Base-by-base conservation (phyloP, 371 early-diverging fungal genomes). In the Mortierella sp. region DNA sequence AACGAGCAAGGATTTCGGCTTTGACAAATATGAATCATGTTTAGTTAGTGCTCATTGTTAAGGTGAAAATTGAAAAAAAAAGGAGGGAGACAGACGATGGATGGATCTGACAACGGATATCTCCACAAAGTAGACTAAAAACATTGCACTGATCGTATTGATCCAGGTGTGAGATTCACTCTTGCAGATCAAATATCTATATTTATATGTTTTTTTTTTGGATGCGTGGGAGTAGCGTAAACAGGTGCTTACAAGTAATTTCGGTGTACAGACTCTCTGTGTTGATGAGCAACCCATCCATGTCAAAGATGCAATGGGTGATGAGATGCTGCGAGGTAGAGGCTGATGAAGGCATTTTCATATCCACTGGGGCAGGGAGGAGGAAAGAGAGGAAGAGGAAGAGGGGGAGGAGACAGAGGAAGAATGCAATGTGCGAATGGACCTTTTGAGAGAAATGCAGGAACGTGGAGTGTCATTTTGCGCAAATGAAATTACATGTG, bases 201-300 rank as follows among this genome's bases (percentile, higher is more conserved):
- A 14, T 14, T 43, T 11, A 43, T 18, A 43, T 43, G 45, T 0
- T 43, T 10, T 39, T 39, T 39, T 4, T 43, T 43, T 43, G 45
- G 45, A 55, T 9, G 55, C 55, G 55, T 55, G 55, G 55, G 55
- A 55, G 55, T 55, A 16, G 30, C 49, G n/a, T 30, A 55, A 55
- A 55, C 55, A 55, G 55, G 55, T 62, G 32, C 71, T 86, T 87
- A 73, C 89, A 86, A 24, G 96, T 94, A 14, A 96, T 96, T 84
- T 93, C 88, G 9, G 96, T 92, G 84, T 97, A 97, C 66, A 97
- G 91, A 39, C 90, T 86, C 87, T 97, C 98, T 1, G 98, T 96
- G 83, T 97, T 93, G 73, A 86, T 84, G 65, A 90, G 88, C 40
- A 90, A 80, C 24, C 93, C 92, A 86, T 94, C 96, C 96, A 96